Conservation (phyloP, 139 green algal genomes). For the Haematococcus lacustris region DNA sequence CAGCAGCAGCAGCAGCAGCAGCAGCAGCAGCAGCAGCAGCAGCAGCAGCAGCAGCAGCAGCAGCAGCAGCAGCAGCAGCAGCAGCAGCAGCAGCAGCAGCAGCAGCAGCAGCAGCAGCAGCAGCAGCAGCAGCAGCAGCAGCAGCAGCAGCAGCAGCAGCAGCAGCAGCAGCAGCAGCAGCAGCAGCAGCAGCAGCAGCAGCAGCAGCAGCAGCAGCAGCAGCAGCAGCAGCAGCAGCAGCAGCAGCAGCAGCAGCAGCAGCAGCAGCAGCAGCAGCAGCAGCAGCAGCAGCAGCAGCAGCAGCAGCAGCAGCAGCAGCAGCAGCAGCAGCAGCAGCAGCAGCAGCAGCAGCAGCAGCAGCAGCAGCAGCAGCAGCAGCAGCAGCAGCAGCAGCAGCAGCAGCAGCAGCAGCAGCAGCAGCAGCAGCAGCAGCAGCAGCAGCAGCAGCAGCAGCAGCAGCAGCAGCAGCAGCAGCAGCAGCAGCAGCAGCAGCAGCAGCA, state of each 20-base stretch:
- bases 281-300: slow-evolving; percentile 2
- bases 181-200: slow-evolving; percentile 2
- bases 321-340: slow-evolving; percentile 2
- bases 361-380: slow-evolving; percentile 2
- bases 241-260: slow-evolving; percentile 2
- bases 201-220: slow-evolving; percentile 2
- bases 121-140: slow-evolving; percentile 2
- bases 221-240: slow-evolving; percentile 2
- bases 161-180: slow-evolving; percentile 2
- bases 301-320: slow-evolving; percentile 2
- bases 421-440: slow-evolving; percentile 2
- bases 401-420: slow-evolving; percentile 2
- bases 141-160: slow-evolving; percentile 2
- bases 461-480: slow-evolving; percentile 2
- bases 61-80: slow-evolving; percentile 2
- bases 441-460: slow-evolving; percentile 2
- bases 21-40: background rate
- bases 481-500: slow-evolving; percentile 2
- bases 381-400: slow-evolving; percentile 2
- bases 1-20: slow-evolving; percentile 1
- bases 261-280: slow-evolving; percentile 2
- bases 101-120: slow-evolving; percentile 2
- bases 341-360: slow-evolving; percentile 2
- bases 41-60: slow-evolving; percentile 2
- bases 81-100: slow-evolving; percentile 2